Base-by-base conservation (phyloP, 306 rosid species). In the Cucurbita pepo region DNA sequence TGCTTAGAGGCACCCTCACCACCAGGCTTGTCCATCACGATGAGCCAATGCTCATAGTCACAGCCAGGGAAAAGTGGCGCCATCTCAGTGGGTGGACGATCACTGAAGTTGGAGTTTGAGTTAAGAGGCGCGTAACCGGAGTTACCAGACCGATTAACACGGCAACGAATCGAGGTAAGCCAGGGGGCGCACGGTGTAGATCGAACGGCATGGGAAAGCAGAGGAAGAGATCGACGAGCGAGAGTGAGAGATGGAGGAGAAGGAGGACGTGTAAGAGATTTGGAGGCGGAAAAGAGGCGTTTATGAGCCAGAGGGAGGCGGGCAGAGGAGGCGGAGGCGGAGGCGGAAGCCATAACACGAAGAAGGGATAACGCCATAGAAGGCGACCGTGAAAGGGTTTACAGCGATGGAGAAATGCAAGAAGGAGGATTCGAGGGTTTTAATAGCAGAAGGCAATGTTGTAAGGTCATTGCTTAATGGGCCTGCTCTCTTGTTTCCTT, bases 21-120 rank as follows among this genome's bases (percentile, higher is more conserved):
- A 0, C 96, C 97, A 14, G 99, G 99, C 73, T 89, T 84, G 7
- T 95, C 99, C 88, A 95, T 91, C 25, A 95, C 90, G 30, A 95
- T 95, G 73, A 95, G 97, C 96, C 95, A 95, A 83, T 95, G 99
- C 77, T 91, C 76, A 75, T 95, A 95, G 71, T 95, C 99, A 25
- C 99, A 95, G 1, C 97, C 99, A 0, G 97, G 97, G 81, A 95
- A 95, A 3, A 95, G 95, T 0, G 99, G 97, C 0, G 97, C 97
- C 99, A 95, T 91, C 70, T 95, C 97, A 0, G 95, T 88, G 41
- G 97, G 99, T 0, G 97, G 97, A 0, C 99, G 92, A 70, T 91
- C 97, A 34, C 88, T 86, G 88, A 89, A 89, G 74, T 89, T 85
- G 4, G 89, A 79, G 0, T 87, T 84, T 0, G 97, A 86, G 83